phyloP scores from a whole-genome alignment of 208 protist genomes.

The Trypanosoma avium region DNA sequence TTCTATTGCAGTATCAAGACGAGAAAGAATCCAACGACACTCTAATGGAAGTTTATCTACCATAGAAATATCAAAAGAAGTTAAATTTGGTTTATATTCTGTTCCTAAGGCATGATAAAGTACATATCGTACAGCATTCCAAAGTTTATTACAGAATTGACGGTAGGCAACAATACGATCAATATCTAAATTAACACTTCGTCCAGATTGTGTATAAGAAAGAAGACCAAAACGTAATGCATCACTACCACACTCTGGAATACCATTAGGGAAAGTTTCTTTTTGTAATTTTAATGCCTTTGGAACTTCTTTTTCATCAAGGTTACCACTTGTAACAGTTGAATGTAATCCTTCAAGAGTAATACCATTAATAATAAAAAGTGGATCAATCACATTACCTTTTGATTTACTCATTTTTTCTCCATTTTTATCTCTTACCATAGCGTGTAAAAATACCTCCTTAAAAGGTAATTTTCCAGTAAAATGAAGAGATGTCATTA shows the following conservation, averaged over 20 bases:
- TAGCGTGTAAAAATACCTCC: slow-evolving; percentile 98
- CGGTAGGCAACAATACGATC: slow-evolving; percentile 96
- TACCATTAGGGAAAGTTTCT: slow-evolving; percentile 95
- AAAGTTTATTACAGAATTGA: slow-evolving; percentile 99
- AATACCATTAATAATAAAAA: slow-evolving; percentile 98
- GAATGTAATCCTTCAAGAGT: slow-evolving; percentile 93
- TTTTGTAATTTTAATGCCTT: slow-evolving; percentile 92
- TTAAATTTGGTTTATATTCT: slow-evolving; percentile 69
- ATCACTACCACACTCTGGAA: slow-evolving; percentile 98
- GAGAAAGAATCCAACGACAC: slow-evolving; percentile 96
- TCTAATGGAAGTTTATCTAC: slow-evolving; percentile 76
- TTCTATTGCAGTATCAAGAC: slow-evolving; percentile 82
- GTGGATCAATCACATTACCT: slow-evolving; percentile 99
- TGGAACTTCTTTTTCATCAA: slow-evolving; percentile 92
- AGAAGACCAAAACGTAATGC: slow-evolving; percentile 99
- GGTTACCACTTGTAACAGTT: slow-evolving; percentile 93
- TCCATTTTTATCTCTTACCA: slow-evolving; percentile 99
- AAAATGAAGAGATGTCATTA: slow-evolving; percentile 99
- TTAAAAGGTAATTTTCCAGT: slow-evolving; percentile 97
- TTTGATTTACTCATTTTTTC: slow-evolving; percentile 99
- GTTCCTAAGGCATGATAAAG: slow-evolving; percentile 87
- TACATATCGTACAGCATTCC: slow-evolving; percentile 97
- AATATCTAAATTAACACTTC: slow-evolving; percentile 99
- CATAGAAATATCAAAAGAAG: slow-evolving; percentile 35
- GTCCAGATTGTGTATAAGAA: slow-evolving; percentile 94